phyloP scores from a whole-genome alignment of 2,329 filamentous ascomycete species.

The Capronia coronata region DNA sequence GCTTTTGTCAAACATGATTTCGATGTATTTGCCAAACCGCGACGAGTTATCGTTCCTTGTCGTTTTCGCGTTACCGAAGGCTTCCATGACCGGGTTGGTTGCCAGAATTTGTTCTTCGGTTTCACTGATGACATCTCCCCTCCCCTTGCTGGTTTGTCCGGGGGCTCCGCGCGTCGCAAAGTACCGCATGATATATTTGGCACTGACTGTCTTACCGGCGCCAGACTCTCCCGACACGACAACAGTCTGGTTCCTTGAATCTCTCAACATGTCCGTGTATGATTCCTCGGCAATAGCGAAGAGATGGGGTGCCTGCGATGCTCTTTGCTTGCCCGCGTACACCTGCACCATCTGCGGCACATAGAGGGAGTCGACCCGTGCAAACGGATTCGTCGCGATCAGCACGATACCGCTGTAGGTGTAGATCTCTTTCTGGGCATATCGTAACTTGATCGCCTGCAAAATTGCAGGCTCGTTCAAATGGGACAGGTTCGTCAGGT shows the following conservation, averaged over 20 bases:
- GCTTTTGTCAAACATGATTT: conserved; percentile 96
- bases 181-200: conserved; percentile 99
- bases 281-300: conserved; percentile 99
- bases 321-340: conserved; percentile 92
- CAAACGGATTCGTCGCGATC: conserved; percentile 97
- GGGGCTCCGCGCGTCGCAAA: conserved; percentile 96
- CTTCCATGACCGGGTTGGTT: conserved; percentile 99
- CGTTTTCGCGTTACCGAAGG: conserved; percentile 99
- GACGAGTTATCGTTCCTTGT: conserved; percentile 99
- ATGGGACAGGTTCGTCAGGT: conserved; percentile 94
- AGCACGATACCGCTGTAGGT: conserved; percentile 98
- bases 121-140: conserved; percentile 76
- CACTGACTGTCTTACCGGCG: conserved; percentile 97
- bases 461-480: conserved; percentile 96
- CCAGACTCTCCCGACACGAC: conserved; percentile 99
- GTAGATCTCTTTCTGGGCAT: conserved; percentile 98
- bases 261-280: conserved; percentile 96
- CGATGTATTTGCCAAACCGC: conserved; percentile 98
- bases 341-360: conserved; percentile 99
- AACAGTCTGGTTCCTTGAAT: conserved; percentile 93
- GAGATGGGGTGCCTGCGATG: conserved; percentile 92
- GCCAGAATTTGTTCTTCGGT: conserved; percentile 97
- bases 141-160: conserved; percentile 71
- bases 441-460: conserved; percentile 94
- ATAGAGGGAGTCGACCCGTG: conserved; percentile 93